Evolutionary conservation across 1,284 basidiomycete species (phyloP), one percentile per base, ranked within the genome.

Genomic region (Ustilago shanxiensis): DNA sequence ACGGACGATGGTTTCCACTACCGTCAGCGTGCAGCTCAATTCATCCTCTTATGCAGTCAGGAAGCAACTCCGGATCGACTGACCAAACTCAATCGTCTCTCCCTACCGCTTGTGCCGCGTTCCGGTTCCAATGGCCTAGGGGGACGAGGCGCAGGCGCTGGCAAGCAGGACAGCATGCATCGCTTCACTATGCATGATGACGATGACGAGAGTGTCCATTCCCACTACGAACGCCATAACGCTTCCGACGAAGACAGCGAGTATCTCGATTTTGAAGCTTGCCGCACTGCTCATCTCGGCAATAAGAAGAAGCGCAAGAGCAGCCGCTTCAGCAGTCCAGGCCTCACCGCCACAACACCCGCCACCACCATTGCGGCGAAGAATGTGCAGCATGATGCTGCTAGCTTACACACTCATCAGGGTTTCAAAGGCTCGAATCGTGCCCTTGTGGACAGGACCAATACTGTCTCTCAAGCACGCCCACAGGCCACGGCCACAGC

Each of bases 291-390:
- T 3, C 62, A 79, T 58, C 61, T 77, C 11, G 78, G 68, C 53
- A 79, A 79, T 69, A 79, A 77, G 58, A 79, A 79, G 63, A 79
- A 79, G 60, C 73, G 78, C 33, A 79, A 79, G 57, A 79, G 71
- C 60, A 71, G 61, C 13, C 67, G 74, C n/a, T 71, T 64, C 52
- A 66, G 24, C 57, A 60, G 53, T 41, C 41, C 62, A 1, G 53
- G 47, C 10, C 39, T 26, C 10, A 22, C 47, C 18, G 26, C 22
- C 7, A 11, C 24, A 3, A 47, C 10, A 8, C 26, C 56, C 5
- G 16, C 24, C 18, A 56, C 24, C 52, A 57, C 13, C 44, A 29
- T 10, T 18, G 49, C 57, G 20, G 49, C 57, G 20, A 39, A 51
- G 20, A 51, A 26, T 35, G 11, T 41, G 41, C 60, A 53, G 29